Conservation (phyloP, 1,284 basidiomycete genomes). For the Ceratobasidium theobromae region DNA sequence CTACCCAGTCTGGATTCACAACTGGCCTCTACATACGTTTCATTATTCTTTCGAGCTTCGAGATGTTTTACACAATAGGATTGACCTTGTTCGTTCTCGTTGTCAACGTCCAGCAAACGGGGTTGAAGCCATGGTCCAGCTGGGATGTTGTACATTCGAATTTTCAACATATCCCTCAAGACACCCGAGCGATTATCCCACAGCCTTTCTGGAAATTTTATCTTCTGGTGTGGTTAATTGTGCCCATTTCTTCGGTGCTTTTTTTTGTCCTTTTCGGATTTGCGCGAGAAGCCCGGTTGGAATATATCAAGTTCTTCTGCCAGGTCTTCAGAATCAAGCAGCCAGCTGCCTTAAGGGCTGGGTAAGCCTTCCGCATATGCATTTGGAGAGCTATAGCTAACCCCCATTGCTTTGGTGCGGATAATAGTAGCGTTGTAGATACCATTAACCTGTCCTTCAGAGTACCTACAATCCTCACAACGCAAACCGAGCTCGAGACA, state of each 20-base stretch:
- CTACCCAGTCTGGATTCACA: conserved; percentile 46
- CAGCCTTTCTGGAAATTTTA: not conserved
- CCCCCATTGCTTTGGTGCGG: not conserved
- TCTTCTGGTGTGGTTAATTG: conserved; percentile 36
- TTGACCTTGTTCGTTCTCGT: conserved; percentile 38
- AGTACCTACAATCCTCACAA: not conserved
- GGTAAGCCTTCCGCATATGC: not conserved
- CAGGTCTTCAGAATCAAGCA: conserved; percentile 20
- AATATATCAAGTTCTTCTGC: conserved; percentile 38
- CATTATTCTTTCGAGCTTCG: conserved; percentile 52
- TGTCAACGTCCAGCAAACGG: conserved; percentile 14
- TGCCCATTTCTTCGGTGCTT: conserved; percentile 40
- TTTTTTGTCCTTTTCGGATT: conserved; percentile 48
- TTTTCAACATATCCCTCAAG: conserved; percentile 39
- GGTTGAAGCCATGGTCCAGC: conserved; percentile 39
- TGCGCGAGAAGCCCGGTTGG: conserved; percentile 42
- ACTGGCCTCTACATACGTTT: conserved; percentile 56
- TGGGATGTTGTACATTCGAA: conserved; percentile 43
- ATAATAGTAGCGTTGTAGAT: not conserved
- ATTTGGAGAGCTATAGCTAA: not conserved
- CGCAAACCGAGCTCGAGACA: too few species aligned
- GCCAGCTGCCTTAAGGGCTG: not conserved
- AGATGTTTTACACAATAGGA: conserved; percentile 42
- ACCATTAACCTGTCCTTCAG: not conserved
- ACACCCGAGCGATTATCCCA: conserved; percentile 26